A percentile compares a stretch with the other conserved stretches of the same genome.
Evolutionary conservation across 352 stramenopile species (phyloP).

Genomic region (Globisporangium orthogonon): DNA sequence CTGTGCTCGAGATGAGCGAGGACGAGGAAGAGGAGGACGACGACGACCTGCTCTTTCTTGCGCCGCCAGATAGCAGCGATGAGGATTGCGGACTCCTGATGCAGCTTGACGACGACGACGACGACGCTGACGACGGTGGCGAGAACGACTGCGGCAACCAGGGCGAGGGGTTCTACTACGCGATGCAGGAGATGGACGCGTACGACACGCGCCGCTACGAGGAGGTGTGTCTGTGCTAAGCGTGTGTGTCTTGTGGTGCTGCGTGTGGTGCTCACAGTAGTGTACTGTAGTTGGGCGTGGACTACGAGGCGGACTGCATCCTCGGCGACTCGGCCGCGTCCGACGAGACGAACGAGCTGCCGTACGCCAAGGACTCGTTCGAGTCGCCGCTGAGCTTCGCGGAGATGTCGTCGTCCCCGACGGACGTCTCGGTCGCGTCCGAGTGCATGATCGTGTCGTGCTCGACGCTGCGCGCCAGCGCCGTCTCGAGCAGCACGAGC

Average conservation of each 20-base stretch:
- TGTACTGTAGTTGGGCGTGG: slow-evolving; percentile 19
- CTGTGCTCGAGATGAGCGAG: slow-evolving; percentile 46
- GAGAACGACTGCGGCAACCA: slow-evolving; percentile 7
- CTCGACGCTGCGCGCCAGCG: not conserved
- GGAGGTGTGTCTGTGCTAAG: slow-evolving; percentile 22
- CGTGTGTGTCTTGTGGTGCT: not conserved
- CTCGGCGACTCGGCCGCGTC: slow-evolving; percentile 50
- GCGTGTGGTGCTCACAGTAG: too few relatives aligned
- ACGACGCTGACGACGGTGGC: slow-evolving; percentile 6
- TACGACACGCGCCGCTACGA: slow-evolving; percentile 67
- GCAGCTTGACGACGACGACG: not conserved
- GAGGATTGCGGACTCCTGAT: slow-evolving; percentile 7
- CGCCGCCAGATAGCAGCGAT: slow-evolving; percentile 24
- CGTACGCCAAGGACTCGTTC: slow-evolving; percentile 58
- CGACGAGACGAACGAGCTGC: slow-evolving; percentile 50
- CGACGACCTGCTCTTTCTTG: slow-evolving; percentile 26
- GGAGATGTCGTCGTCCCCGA: slow-evolving; percentile 66
- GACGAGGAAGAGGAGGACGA: slow-evolving; percentile 51
- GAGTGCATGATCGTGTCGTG: slow-evolving; percentile 47
- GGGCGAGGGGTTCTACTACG: slow-evolving; percentile 46
- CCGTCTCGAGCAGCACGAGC: not conserved
- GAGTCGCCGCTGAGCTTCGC: slow-evolving; percentile 40
- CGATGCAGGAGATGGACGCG: slow-evolving; percentile 70
- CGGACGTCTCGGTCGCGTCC: slow-evolving; percentile 39
- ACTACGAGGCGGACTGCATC: slow-evolving; percentile 68